Percentiles rank a stretch among this genome's conserved stretches.
These are phyloP conservation scores for Paramecium biaurelia DNA, from an alignment of 73 alveolate genomes.

Conservation along the genomic window DNA sequence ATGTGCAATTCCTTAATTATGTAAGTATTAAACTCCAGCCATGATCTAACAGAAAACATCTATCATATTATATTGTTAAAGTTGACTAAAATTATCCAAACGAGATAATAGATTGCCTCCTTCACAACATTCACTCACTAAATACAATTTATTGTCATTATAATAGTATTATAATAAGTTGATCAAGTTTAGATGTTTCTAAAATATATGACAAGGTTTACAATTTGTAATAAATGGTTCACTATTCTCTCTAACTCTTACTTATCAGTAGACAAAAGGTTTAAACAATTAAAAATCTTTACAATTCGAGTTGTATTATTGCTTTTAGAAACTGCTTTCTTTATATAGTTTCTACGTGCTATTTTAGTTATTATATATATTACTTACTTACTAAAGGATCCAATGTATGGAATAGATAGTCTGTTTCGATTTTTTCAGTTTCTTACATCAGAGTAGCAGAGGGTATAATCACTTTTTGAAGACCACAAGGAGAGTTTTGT, in stretches of 20 bases:
- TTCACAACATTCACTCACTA: conserved; percentile 22
- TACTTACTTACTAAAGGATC: not conserved
- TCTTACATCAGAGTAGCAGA: not conserved
- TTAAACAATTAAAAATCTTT: not conserved
- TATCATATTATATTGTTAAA: not conserved
- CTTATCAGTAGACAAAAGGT: not conserved
- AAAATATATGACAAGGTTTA: not conserved
- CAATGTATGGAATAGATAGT: not conserved
- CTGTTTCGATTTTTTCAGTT: not conserved
- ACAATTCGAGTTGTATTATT: not conserved
- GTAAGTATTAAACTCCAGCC: conserved; percentile 5
- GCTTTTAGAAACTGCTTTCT: not conserved
- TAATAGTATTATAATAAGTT: not conserved
- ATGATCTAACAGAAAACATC: not conserved
- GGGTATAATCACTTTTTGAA: not conserved
- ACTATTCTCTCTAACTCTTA: not conserved
- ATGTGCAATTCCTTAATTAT: not conserved
- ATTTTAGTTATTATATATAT: not conserved
- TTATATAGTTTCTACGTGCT: not conserved
- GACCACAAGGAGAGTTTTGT: not conserved
- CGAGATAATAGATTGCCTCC: not conserved
- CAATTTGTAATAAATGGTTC: not conserved
- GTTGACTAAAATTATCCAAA: not conserved
- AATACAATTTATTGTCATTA: not conserved
- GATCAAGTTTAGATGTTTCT: conserved; percentile 6